Evolutionary conservation across 2,329 filamentous ascomycete genomes (phyloP).

Genomic region (Clarireedia hainanense): DNA sequence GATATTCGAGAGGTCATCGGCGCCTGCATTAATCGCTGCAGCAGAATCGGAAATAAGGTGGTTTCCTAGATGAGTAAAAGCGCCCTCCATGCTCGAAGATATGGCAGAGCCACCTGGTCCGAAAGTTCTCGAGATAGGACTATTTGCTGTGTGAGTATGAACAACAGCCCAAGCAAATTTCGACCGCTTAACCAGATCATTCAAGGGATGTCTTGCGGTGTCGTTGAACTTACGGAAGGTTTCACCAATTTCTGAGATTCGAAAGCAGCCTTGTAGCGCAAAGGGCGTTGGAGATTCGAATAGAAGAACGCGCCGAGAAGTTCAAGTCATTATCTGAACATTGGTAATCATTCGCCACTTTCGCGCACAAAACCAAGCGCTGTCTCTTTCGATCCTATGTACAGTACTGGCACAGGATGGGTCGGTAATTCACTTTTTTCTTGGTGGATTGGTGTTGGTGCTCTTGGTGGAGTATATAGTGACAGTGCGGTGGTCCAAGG

Average conservation of each 20-base stretch:
- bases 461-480: slow-evolving; percentile 2
- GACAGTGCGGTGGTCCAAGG: neutral
- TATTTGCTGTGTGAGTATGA: neutral
- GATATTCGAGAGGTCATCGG: slow-evolving; percentile 63
- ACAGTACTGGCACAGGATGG: neutral
- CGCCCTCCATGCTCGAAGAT: slow-evolving; percentile 61
- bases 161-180: neutral
- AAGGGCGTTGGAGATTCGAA: slow-evolving; percentile 6
- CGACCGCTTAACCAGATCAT: neutral
- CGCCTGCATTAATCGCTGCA: slow-evolving; percentile 76
- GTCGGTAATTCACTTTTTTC: slow-evolving; percentile 1
- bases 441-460: slow-evolving; percentile 2
- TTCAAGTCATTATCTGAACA: slow-evolving; percentile 27
- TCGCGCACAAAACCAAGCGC: slow-evolving; percentile 3
- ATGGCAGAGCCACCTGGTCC: slow-evolving; percentile 1
- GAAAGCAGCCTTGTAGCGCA: slow-evolving; percentile 26
- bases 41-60: slow-evolving; percentile 78
- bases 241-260: slow-evolving; percentile 10
- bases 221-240: neutral
- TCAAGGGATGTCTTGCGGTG: neutral
- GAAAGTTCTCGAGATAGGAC: neutral
- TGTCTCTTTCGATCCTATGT: neutral
- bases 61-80: slow-evolving; percentile 83
- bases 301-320: slow-evolving; percentile 18
- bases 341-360: slow-evolving; percentile 9